phyloP scores from a whole-genome alignment of 2,329 filamentous ascomycete species.

The Hymenoscyphus occultus region DNA sequence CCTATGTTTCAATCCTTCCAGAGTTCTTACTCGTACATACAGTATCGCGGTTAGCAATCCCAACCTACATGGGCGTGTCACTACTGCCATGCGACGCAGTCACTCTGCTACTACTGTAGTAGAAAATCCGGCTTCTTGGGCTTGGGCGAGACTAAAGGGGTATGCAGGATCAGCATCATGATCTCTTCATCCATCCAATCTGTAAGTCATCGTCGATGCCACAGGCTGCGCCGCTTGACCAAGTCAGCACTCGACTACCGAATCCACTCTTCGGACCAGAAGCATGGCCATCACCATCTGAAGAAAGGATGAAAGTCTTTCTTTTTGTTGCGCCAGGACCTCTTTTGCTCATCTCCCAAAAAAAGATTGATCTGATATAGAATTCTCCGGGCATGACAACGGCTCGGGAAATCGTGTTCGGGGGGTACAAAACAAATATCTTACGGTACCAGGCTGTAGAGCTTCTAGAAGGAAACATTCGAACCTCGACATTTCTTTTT shows the following conservation, averaged over 20 bases:
- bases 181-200: not conserved
- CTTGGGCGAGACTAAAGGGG: not conserved
- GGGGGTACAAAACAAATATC: not conserved
- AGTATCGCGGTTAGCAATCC: not conserved
- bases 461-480: not conserved
- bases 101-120: not conserved
- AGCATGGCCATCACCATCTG: not conserved
- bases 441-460: not conserved
- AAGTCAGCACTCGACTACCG: not conserved
- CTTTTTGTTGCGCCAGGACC: not conserved
- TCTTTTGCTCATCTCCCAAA: not conserved
- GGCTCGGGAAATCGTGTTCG: not conserved
- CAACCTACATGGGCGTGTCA: not conserved
- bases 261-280: not conserved
- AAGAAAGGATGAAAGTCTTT: not conserved
- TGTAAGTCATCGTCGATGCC: not conserved
- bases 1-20: not conserved
- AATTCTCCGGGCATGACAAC: not conserved
- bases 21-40: not conserved
- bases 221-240: not conserved
- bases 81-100: not conserved
- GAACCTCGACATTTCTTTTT: not conserved
- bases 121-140: not conserved
- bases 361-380: not conserved
- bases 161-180: not conserved